Conservation (phyloP, 2,329 filamentous ascomycete genomes). For the Colletotrichum musae region DNA sequence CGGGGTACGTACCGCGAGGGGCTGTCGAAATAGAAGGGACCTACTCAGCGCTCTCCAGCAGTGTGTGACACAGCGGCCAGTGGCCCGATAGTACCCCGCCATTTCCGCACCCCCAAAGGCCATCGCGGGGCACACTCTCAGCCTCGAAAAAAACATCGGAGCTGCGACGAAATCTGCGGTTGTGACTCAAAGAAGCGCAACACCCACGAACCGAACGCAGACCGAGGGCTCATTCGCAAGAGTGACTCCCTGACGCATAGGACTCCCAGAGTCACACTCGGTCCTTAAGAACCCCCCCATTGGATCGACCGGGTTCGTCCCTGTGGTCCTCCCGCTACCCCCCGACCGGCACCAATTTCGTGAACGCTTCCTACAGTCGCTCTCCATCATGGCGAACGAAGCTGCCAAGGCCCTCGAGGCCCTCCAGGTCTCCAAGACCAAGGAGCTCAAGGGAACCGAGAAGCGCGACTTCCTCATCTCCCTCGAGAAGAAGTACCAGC, state of each 20-base stretch:
- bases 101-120: conserved; percentile 30
- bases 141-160: conserved; percentile 42
- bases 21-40: background rate
- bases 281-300: conserved; percentile 15
- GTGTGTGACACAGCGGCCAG: conserved; percentile 19
- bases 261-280: conserved; percentile 12
- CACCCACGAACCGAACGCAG: conserved; percentile 19
- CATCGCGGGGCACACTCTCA: conserved; percentile 43
- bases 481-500: conserved; percentile 93
- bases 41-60: conserved; percentile 21
- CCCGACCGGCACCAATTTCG: conserved; percentile 6
- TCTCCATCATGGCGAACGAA: conserved; percentile 60
- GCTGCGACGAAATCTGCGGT: conserved; percentile 38
- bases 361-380: conserved; percentile 14
- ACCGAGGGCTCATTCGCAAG: conserved; percentile 7
- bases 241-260: conserved; percentile 5
- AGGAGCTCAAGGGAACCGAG: conserved; percentile 79
- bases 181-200: conserved; percentile 40
- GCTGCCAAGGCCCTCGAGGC: conserved; percentile 65
- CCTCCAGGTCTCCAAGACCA: conserved; percentile 70
- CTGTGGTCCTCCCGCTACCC: background rate
- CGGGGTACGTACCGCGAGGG: conserved; percentile 21
- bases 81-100: conserved; percentile 40
- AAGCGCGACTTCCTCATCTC: conserved; percentile 87
- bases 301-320: conserved; percentile 28